Conservation (phyloP, 176 grass and related monocot species). For the Panicum miliaceum region DNA sequence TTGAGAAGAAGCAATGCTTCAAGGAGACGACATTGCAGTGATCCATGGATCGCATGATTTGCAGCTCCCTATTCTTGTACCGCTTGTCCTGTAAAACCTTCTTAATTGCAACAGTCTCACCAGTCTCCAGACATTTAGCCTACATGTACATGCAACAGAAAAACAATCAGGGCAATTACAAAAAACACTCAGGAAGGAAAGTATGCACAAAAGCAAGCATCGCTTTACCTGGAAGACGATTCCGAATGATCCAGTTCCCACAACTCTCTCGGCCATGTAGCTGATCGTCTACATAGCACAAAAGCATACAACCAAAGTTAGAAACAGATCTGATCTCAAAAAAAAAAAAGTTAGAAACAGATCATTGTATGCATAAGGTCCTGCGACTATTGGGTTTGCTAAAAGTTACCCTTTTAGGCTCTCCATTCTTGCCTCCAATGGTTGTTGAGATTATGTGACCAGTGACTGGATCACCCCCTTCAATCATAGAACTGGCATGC, state of each 20-base stretch:
- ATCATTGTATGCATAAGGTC: not conserved
- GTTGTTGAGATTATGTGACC: conserved; percentile 95
- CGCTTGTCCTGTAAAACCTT: conserved; percentile 94
- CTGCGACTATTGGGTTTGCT: not conserved
- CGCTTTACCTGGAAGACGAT: conserved; percentile 77
- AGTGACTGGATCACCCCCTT: conserved; percentile 66
- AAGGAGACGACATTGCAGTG: conserved; percentile 88
- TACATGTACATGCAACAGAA: conserved; percentile 34
- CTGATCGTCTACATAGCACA: conserved; percentile 71
- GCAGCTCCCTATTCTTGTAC: conserved; percentile 95
- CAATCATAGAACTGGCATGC: conserved; percentile 55
- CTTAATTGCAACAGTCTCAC: conserved; percentile 88
- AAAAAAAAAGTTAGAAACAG: too few species aligned
- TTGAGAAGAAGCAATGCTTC: conserved; percentile 99
- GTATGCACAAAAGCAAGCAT: conserved; percentile 15
- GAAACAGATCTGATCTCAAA: too few species aligned
- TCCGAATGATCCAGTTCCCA: conserved; percentile 90
- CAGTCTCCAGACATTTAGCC: conserved; percentile 96
- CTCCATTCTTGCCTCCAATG: conserved; percentile 90
- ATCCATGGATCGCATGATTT: conserved; percentile 93
- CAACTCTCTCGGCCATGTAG: conserved; percentile 92
- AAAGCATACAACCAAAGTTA: conserved; percentile 20
- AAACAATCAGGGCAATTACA: not conserved
- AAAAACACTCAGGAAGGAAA: not conserved
- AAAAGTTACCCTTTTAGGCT: conserved; percentile 72